Conservation (phyloP, 2,329 filamentous ascomycete species). For the Colletotrichum lini region DNA sequence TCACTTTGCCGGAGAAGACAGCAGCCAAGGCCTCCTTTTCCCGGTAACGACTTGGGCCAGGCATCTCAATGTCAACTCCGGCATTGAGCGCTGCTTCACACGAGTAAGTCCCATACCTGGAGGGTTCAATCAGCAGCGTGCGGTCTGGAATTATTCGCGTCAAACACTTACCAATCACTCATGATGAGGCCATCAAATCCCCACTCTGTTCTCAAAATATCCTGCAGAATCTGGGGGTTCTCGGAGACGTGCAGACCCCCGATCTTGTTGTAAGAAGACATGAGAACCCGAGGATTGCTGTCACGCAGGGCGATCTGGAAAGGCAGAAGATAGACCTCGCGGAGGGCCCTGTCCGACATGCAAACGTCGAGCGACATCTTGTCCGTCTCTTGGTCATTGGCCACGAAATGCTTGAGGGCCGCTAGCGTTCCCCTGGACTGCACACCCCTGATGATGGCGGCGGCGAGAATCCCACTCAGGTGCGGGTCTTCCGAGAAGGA, state of each 20-base stretch:
- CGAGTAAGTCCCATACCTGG: slow-evolving; percentile 68
- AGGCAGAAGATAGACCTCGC: slow-evolving; percentile 71
- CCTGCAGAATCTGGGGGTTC: slow-evolving; percentile 64
- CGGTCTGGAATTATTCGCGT: too few species aligned
- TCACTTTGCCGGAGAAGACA: slow-evolving; percentile 69
- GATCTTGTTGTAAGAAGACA: slow-evolving; percentile 73
- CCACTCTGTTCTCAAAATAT: slow-evolving; percentile 70
- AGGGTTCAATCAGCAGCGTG: not conserved
- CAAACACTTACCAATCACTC: slow-evolving; percentile 61
- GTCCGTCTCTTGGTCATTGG: slow-evolving; percentile 73
- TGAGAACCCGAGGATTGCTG: slow-evolving; percentile 66
- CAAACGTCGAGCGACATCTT: slow-evolving; percentile 70
- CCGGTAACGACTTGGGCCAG: slow-evolving; percentile 66
- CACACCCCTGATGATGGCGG: slow-evolving; percentile 67
- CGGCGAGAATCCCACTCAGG: slow-evolving; percentile 68
- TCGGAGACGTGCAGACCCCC: slow-evolving; percentile 71
- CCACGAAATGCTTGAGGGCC: slow-evolving; percentile 73
- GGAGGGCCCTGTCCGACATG: slow-evolving; percentile 68
- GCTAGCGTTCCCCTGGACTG: slow-evolving; percentile 70
- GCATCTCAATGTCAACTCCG: slow-evolving; percentile 75
- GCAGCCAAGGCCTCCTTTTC: slow-evolving; percentile 65
- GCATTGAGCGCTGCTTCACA: slow-evolving; percentile 65
- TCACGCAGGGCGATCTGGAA: slow-evolving; percentile 71
- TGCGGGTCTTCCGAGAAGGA: slow-evolving; percentile 72
- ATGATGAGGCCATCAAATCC: slow-evolving; percentile 70